Evolutionary conservation across 2,329 filamentous ascomycete species (phyloP), one percentile per base, ranked within the genome.

Genomic region (Scedosporium dehoogii): DNA sequence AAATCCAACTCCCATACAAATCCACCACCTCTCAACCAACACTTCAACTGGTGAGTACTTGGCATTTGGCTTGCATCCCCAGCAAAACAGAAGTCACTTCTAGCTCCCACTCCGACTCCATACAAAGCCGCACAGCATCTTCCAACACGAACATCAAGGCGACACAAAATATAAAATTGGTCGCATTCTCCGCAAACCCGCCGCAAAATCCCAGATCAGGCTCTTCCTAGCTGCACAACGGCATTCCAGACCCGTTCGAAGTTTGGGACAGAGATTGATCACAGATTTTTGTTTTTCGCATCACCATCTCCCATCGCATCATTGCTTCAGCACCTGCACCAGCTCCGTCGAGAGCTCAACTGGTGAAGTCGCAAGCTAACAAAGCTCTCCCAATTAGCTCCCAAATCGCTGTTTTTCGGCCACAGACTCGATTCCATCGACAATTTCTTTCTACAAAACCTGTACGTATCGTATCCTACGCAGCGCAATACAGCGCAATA

Each of bases 11-110:
- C 76, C 74, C 78, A 79, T 78, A 81, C 78, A 81, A 78, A 76
- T 70, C 72, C 74, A 70, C 72, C 68, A 73, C 74, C 70, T 71
- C 73, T 73, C 73, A 78, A 76, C 72, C 73, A 74, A 76, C 71
- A 76, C 74, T 73, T 74, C 74, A 72, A 73, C 71, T 69, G 75
- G 82, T 85, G 77, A 85, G 82, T 85, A 83, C 81, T 68, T 81
- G 67, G 60, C 60, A 67, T 73, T 70, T 66, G 64, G 67, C 64
- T 68, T 67, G 65, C 68, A 68, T 68, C 65, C 64, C 65, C 65
- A 62, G 65, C 63, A 62, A 67, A 63, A 64, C 63, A 62, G 60
- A 68, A 66, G 67, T 68, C 65, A 66, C 67, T 67, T 58, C 66
- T 65, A 66, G 67, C 71, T 63, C 21, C 48, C 38, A 42, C 48